These are phyloP conservation scores for Ceratocystis lukuohia DNA, from an alignment of 2,329 filamentous ascomycete genomes.

Conservation along the genomic window DNA sequence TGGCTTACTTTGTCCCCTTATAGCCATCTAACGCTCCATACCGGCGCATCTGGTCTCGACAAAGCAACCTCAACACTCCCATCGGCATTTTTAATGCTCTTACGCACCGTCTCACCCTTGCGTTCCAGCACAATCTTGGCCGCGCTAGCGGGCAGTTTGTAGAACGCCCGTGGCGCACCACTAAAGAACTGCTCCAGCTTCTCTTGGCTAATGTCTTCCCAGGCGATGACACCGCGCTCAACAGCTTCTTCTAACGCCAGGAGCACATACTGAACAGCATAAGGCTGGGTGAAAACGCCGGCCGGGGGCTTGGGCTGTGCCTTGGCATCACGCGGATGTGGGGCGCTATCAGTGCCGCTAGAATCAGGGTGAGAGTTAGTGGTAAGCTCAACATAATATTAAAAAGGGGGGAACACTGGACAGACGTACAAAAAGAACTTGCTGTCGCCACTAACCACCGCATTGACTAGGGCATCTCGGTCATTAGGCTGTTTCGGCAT, in stretches of 20 bases:
- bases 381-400: background rate
- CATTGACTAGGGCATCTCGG: slow-evolving; percentile 56
- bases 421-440: slow-evolving; percentile 59
- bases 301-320: slow-evolving; percentile 46
- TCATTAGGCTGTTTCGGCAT: slow-evolving; percentile 62
- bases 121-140: slow-evolving; percentile 30
- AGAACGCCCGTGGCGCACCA: slow-evolving; percentile 40
- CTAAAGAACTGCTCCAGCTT: slow-evolving; percentile 42
- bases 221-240: slow-evolving; percentile 37
- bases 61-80: slow-evolving; percentile 33
- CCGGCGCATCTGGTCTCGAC: slow-evolving; percentile 30
- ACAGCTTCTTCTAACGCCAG: slow-evolving; percentile 48
- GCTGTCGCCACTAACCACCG: slow-evolving; percentile 42
- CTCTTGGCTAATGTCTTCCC: slow-evolving; percentile 41
- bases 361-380: background rate
- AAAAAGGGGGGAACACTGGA: background rate
- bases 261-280: slow-evolving; percentile 52
- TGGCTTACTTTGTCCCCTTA: background rate
- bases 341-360: slow-evolving; percentile 48
- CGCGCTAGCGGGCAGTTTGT: slow-evolving; percentile 28
- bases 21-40: slow-evolving; percentile 33
- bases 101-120: slow-evolving; percentile 30
- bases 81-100: slow-evolving; percentile 29
- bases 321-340: slow-evolving; percentile 50
- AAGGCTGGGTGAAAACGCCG: slow-evolving; percentile 68